These are phyloP conservation scores for Puccinia brachypodii DNA, from an alignment of 1,284 basidiomycete species.

Conservation along the genomic window DNA sequence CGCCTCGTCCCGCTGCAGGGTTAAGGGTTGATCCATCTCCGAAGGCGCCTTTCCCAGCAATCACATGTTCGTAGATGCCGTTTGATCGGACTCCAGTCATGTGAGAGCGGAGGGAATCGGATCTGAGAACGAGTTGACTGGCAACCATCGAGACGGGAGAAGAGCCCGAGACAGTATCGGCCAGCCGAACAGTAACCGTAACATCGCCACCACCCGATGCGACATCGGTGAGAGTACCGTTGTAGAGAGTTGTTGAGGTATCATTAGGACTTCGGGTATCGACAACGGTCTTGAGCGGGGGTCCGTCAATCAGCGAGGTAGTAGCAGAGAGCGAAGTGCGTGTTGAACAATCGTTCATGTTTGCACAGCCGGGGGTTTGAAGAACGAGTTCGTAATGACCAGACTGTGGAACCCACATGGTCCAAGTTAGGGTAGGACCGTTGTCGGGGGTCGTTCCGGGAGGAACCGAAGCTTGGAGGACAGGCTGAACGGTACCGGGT, in stretches of 20 bases:
- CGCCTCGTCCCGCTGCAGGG: neutral
- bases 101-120: constrained; percentile 50
- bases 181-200: constrained; percentile 66
- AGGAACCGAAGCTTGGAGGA: constrained; percentile 69
- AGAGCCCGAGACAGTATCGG: constrained; percentile 64
- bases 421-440: constrained; percentile 79
- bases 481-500: constrained; percentile 73
- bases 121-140: constrained; percentile 60
- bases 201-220: constrained; percentile 64
- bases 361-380: constrained; percentile 79
- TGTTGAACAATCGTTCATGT: constrained; percentile 73
- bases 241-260: constrained; percentile 68
- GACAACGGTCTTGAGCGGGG: constrained; percentile 68
- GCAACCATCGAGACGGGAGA: constrained; percentile 63
- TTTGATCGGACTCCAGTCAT: neutral
- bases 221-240: constrained; percentile 74
- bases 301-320: constrained; percentile 65
- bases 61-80: constrained; percentile 18
- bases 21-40: constrained; percentile 25
- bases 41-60: constrained; percentile 34
- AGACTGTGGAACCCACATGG: constrained; percentile 81
- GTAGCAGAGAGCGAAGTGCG: constrained; percentile 81
- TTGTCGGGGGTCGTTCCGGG: constrained; percentile 66
- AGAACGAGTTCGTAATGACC: constrained; percentile 83
- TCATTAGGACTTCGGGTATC: constrained; percentile 74